Evolutionary conservation across 2,329 filamentous ascomycete species (phyloP).

Genomic region (Diaporthe helianthi): DNA sequence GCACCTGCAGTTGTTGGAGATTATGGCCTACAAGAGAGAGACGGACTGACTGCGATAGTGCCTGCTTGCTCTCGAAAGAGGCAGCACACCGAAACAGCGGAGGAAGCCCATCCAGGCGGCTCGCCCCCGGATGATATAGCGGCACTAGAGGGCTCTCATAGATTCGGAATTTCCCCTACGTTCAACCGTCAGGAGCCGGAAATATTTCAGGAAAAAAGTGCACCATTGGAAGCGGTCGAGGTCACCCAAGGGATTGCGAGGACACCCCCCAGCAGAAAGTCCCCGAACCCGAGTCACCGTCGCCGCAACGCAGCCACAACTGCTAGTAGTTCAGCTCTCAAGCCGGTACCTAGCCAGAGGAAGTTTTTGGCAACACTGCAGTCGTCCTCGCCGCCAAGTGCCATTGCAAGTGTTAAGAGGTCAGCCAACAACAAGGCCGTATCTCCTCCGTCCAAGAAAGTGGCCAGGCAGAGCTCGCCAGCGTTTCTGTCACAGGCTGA

Average conservation of each 20-base stretch:
- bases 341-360: background rate
- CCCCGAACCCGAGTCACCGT: background rate
- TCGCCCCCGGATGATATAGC: background rate
- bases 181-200: background rate
- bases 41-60: no score
- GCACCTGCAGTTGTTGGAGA: background rate
- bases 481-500: background rate
- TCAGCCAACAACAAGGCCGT: background rate
- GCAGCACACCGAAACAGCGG: background rate
- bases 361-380: background rate
- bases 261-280: background rate
- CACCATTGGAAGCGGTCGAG: background rate
- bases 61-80: background rate
- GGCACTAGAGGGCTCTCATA: background rate
- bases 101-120: background rate
- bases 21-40: background rate
- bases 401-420: background rate
- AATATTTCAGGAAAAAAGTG: background rate
- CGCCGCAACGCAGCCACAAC: background rate
- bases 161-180: background rate
- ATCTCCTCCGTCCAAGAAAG: background rate
- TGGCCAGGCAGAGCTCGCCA: background rate
- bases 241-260: no score
- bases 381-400: background rate
- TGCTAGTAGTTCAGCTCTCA: background rate